A percentile compares a stretch with the other conserved stretches of the same genome.
phyloP scores from a whole-genome alignment of 345 rosid species.

The Populus deltoides region DNA sequence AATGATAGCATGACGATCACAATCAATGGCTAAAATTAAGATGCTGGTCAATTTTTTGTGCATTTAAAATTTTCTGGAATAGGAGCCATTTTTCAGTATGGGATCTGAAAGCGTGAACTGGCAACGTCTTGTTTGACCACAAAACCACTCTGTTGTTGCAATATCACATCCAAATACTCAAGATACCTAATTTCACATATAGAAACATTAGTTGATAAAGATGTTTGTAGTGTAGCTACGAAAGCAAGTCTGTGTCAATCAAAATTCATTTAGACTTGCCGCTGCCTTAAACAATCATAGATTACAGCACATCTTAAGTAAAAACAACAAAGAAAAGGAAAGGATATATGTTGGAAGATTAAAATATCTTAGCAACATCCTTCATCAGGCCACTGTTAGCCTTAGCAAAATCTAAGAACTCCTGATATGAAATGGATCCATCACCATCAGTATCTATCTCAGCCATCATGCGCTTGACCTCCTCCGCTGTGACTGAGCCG shows the following conservation, averaged over 20 bases:
- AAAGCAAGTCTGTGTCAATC: background rate
- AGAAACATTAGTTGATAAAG: background rate
- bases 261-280: constrained; percentile 1
- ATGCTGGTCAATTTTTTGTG: background rate
- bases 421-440: constrained; percentile 71
- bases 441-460: constrained; percentile 93
- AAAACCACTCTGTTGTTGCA: background rate
- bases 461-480: constrained; percentile 73
- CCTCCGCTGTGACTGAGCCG: constrained; percentile 56
- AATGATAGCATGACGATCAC: background rate
- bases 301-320: background rate
- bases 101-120: background rate
- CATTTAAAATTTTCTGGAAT: background rate
- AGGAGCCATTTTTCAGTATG: background rate
- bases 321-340: background rate
- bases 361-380: constrained; percentile 84
- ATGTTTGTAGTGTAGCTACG: constrained; percentile 5
- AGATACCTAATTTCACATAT: background rate
- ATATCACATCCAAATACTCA: background rate
- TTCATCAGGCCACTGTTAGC: constrained; percentile 79
- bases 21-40: background rate
- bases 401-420: constrained; percentile 63
- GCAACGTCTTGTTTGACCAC: background rate
- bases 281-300: background rate
- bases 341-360: background rate